Base-by-base conservation (phyloP, 306 rosid genomes). In the Castanea sativa region DNA sequence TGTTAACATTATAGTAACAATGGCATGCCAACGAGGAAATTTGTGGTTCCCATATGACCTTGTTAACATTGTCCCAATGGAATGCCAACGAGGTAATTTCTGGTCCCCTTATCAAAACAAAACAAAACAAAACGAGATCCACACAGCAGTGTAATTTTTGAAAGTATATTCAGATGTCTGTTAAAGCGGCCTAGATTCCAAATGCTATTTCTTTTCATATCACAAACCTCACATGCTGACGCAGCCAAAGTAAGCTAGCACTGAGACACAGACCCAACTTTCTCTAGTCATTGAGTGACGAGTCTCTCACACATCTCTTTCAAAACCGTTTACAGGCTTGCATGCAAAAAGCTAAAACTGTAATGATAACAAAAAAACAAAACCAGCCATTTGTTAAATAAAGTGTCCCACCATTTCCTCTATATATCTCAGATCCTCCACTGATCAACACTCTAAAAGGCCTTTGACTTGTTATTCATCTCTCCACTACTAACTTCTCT, bases 311-410 rank as follows among this genome's bases (percentile, higher is more conserved):
- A 73, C 89, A 85, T 88, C 89, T 81, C 82, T 83, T 86, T 90
- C 90, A 86, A 30, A 86, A 76, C 86, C 89, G 71, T 74, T 87
- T 83, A 82, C 86, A 80, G 84, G 89, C 87, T 90, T 89, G 91
- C 90, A 83, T 84, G 76, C 60, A 30, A 77, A 88, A 91, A 83
- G 88, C 70, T 52, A 84, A 55, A 75, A 63, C 75, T 75, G 91
- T 80, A 86, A 89, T 91, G 65, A 91, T 87, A 82, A 74, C 79
- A 76, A 84, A 77, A 78, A 78, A 74, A 69, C 78, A 71, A 43
- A 43, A 59, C 25, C 78, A 72, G 67, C 80, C 84, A 85, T 86
- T 79, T 73, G 56, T 82, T 41, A 68, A 23, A 49, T 41, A 68
- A 29, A 49, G 20, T 89, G 76, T 80, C 73, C 78, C 83, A 59